A percentile compares a stretch with the other conserved stretches of the same genome.
phyloP scores from a whole-genome alignment of 495 filamentous ascomycete species.

The Pyrenula massariospora region DNA sequence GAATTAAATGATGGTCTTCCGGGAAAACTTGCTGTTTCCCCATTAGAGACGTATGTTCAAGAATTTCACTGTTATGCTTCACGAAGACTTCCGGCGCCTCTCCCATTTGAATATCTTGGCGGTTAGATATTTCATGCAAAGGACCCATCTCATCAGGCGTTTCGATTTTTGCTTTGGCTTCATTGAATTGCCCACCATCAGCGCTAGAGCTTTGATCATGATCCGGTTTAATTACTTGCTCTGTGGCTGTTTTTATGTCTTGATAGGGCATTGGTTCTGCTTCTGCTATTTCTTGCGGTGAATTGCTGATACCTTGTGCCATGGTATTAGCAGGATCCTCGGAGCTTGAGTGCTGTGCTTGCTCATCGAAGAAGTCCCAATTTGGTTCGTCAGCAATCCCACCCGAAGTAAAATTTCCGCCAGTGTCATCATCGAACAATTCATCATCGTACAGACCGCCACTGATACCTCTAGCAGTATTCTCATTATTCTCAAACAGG shows the following conservation, averaged over 20 bases:
- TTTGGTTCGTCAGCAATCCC: slow-evolving; percentile 58
- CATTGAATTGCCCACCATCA: too few relatives aligned
- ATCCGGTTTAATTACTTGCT: too few relatives aligned
- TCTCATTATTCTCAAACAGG: not conserved
- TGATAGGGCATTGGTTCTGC: not conserved
- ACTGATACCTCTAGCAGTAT: slow-evolving; percentile 11
- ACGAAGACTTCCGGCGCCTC: not conserved
- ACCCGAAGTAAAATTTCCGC: slow-evolving; percentile 66
- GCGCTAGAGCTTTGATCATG: too few relatives aligned
- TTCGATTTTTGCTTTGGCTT: too few relatives aligned
- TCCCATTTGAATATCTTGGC: not conserved
- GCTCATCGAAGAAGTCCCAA: slow-evolving; percentile 1
- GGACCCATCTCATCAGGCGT: too few relatives aligned
- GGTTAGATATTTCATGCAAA: too few relatives aligned
- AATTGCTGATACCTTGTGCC: not conserved
- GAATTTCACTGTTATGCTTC: not conserved
- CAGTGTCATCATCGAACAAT: slow-evolving; percentile 58
- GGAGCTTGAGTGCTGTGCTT: not conserved
- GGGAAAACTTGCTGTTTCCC: not conserved
- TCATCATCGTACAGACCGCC: slow-evolving; percentile 44
- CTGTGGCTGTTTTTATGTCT: not conserved
- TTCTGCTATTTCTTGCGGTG: not conserved
- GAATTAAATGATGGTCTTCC: not conserved
- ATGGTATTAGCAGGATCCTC: not conserved
- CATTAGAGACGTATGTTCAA: not conserved